Base-by-base conservation (phyloP, 192 early-diverging fungal genomes). In the Dissophora ornata region DNA sequence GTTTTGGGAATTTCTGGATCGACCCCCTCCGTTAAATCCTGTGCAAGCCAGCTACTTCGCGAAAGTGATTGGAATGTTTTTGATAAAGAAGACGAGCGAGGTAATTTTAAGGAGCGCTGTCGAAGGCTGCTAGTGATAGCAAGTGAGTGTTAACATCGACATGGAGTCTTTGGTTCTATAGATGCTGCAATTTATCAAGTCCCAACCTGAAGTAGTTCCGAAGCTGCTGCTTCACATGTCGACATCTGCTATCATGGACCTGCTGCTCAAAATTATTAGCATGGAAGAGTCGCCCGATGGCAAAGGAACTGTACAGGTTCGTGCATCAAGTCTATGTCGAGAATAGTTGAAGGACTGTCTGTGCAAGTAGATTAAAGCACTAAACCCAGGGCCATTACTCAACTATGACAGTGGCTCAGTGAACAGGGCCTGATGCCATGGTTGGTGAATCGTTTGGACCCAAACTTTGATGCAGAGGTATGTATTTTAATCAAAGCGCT, bases 241-340 rank as follows among this genome's bases (percentile, higher is more conserved):
- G 25, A 93, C 89, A 48, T 94, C 95, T 12, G 86, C 95, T 1
- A 92, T 97, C 44, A 93, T 93, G 57, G 97, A 98, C 70, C 83
- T 98, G 30, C 78, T 98, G 48, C 88, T 98, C 46, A 97, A 95
- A 64, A 85, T 98, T 13, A 92, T 98, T 57, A 95, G 94, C 68
- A 83, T 96, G 60, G 95, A 96, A 50, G 97, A 98, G 65, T 82
- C 95, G 19, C 89, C 92, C 16, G 92, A 95, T 65, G 95, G 91
- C 2, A 84, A 88, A 18, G 93, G 95, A 18, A 88, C 96, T 48
- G 91, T 96, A 26, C 89, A 92, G 85, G 93, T 93, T 62, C 2
- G 45, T 38, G 4, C 36, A 13, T 13, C 13, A 13, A 6, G 6
- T 6, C 36, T 38, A 13, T 13, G 6, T 38, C 7, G 36, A 38